A percentile compares a stretch with the other conserved stretches of the same genome.
Conservation (phyloP, 257 asterid genomes). For the Linaria vulgaris region DNA sequence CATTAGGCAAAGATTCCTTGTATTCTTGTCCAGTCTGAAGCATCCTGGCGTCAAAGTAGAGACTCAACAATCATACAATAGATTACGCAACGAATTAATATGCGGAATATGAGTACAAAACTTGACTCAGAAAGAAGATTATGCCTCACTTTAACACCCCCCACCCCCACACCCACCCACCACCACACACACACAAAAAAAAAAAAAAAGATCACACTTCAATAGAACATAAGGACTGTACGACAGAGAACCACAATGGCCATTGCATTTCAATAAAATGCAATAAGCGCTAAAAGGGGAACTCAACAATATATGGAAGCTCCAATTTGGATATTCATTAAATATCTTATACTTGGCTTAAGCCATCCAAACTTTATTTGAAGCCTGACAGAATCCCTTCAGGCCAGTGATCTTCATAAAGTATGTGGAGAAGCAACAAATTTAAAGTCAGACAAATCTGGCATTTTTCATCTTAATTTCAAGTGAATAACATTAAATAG, state of each 20-base stretch:
- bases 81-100: slow-evolving; percentile 21
- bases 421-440: background rate
- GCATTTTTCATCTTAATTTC: background rate
- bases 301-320: background rate
- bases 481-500: background rate
- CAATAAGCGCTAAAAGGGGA: background rate
- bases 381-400: background rate
- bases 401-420: background rate
- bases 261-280: background rate
- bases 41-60: slow-evolving; percentile 70
- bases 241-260: background rate
- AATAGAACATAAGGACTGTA: too few relatives aligned
- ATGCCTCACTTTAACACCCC: slow-evolving; percentile 9
- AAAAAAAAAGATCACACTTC: too few relatives aligned
- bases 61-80: slow-evolving; percentile 27
- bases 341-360: background rate
- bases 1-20: slow-evolving; percentile 79
- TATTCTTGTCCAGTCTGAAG: slow-evolving; percentile 55
- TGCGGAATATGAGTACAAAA: background rate
- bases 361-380: background rate
- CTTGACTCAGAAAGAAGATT: background rate
- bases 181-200: too few relatives aligned
- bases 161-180: too few relatives aligned
- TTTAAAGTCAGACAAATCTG: background rate
- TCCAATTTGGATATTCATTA: background rate